phyloP scores from a whole-genome alignment of 306 rosid genomes.

The Lupinus albus region DNA sequence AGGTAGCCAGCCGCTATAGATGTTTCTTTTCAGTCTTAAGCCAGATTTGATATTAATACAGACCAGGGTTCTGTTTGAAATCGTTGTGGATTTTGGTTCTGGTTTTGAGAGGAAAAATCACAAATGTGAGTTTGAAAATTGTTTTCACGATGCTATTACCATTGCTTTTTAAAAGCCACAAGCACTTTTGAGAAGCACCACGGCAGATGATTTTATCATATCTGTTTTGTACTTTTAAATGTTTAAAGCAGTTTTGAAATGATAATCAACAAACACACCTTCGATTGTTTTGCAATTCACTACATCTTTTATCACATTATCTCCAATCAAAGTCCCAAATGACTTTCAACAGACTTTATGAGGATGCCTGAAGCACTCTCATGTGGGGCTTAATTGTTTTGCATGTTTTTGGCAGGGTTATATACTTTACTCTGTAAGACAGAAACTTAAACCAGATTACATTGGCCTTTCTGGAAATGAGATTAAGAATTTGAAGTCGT shows the following conservation, averaged over 20 bases:
- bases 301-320: slow-evolving; percentile 11
- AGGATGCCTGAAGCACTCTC: slow-evolving; percentile 1
- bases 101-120: slow-evolving; percentile 4
- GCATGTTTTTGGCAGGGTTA: slow-evolving; percentile 72
- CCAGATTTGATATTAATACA: slow-evolving; percentile 8
- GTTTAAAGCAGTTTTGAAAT: not conserved
- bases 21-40: slow-evolving; percentile 23
- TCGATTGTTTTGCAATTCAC: slow-evolving; percentile 20
- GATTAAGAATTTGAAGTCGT: slow-evolving; percentile 70
- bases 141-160: slow-evolving; percentile 1
- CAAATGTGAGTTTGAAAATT: slow-evolving; percentile 28
- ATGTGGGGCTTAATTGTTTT: slow-evolving; percentile 9
- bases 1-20: slow-evolving; percentile 50
- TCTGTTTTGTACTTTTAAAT: slow-evolving; percentile 27
- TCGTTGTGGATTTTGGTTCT: slow-evolving; percentile 29
- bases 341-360: not conserved
- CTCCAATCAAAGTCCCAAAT: not conserved
- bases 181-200: slow-evolving; percentile 4
- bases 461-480: slow-evolving; percentile 62
- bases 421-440: slow-evolving; percentile 66
- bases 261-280: slow-evolving; percentile 8
- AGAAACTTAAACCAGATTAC: slow-evolving; percentile 77
- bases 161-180: not conserved
- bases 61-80: slow-evolving; percentile 15
- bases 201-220: not conserved